Conservation (phyloP, 2,329 filamentous ascomycete genomes). For the Arachnomyces sp. region DNA sequence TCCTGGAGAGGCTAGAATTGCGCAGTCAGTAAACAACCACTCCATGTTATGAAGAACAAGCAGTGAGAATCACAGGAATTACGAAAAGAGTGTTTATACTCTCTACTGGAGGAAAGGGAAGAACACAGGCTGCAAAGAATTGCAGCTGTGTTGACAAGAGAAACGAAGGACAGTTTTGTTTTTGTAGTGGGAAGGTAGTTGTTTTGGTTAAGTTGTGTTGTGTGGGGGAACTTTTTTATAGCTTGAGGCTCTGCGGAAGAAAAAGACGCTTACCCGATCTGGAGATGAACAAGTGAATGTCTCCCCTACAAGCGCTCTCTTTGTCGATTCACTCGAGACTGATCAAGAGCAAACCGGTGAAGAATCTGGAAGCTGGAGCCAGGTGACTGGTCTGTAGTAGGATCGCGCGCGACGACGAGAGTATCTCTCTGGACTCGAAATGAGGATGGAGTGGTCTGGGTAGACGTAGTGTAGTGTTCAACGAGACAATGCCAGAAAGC, state of each 20-base stretch:
- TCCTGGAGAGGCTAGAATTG: too few relatives aligned
- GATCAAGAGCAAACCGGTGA: neutral
- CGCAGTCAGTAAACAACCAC: too few relatives aligned
- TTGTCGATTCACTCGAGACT: too few relatives aligned
- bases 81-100: neutral
- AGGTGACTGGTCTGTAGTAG: constrained; percentile 8
- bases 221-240: constrained; percentile 10
- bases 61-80: constrained; percentile 7
- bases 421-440: too few relatives aligned
- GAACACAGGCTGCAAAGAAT: neutral
- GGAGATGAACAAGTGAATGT: constrained; percentile 99
- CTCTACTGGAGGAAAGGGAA: neutral
- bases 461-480: too few relatives aligned
- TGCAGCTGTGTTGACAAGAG: neutral
- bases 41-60: constrained; percentile 1
- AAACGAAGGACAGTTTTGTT: neutral
- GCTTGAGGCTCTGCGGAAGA: constrained; percentile 5
- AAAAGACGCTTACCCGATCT: constrained; percentile 46
- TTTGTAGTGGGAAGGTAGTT: too few relatives aligned
- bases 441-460: neutral
- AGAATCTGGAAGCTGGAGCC: constrained; percentile 2
- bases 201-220: constrained; percentile 11
- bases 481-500: constrained; percentile 9
- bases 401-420: constrained; percentile 2
- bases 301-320: constrained; percentile 55